Percentiles rank a stretch among this genome's conserved stretches.
Conservation (phyloP, 1,284 basidiomycete genomes). For the Puccinia hordei region DNA sequence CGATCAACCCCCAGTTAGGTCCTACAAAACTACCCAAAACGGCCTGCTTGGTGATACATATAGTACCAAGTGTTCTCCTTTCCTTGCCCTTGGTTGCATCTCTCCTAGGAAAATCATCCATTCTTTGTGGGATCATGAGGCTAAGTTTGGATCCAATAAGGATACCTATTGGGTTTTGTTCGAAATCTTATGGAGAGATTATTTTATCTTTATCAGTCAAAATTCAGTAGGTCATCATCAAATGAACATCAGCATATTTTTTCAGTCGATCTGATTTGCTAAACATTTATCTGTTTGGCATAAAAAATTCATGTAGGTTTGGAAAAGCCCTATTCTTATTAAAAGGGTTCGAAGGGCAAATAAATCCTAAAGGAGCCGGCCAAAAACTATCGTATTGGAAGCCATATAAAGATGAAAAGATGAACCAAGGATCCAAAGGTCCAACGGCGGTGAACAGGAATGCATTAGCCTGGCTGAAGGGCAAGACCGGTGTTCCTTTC, state of each 20-base stretch:
- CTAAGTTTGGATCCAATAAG: slow-evolving; percentile 59
- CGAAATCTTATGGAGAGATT: slow-evolving; percentile 66
- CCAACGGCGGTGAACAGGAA: slow-evolving; percentile 49
- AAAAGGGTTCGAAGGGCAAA: slow-evolving; percentile 62
- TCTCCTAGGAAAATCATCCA: slow-evolving; percentile 62
- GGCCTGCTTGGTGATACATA: slow-evolving; percentile 64
- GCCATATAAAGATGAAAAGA: slow-evolving; percentile 56
- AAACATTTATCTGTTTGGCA: too few species aligned
- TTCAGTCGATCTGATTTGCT: too few species aligned
- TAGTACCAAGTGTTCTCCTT: slow-evolving; percentile 64
- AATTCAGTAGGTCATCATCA: slow-evolving; percentile 53
- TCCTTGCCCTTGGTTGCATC: slow-evolving; percentile 63
- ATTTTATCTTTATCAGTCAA: slow-evolving; percentile 63
- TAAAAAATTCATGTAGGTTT: slow-evolving; percentile 59
- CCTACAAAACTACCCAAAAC: slow-evolving; percentile 66
- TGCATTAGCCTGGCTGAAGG: slow-evolving; percentile 62
- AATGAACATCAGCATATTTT: too few species aligned
- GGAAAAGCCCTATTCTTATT: slow-evolving; percentile 61
- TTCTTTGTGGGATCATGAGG: slow-evolving; percentile 60
- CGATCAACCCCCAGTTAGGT: slow-evolving; percentile 59
- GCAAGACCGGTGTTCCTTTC: slow-evolving; percentile 65
- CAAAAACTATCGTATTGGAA: slow-evolving; percentile 58
- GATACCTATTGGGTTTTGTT: slow-evolving; percentile 63
- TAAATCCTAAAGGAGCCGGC: slow-evolving; percentile 61
- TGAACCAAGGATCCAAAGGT: slow-evolving; percentile 54